Conservation (phyloP, 495 filamentous ascomycete genomes). For the Daldinia vernicosa region DNA sequence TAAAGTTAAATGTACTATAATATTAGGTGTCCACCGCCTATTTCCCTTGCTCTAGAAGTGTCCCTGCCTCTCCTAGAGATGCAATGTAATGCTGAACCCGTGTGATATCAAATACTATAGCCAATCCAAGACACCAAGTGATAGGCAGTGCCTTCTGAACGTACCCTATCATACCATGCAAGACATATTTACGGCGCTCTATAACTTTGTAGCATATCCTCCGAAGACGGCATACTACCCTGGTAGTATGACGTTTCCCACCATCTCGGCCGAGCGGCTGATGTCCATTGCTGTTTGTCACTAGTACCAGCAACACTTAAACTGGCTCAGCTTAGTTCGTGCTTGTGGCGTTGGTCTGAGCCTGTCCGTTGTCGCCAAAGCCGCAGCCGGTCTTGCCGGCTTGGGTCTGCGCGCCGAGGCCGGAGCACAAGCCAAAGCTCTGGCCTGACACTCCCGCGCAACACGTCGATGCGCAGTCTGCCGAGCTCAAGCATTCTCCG, state of each 20-base stretch:
- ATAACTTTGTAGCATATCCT: background rate
- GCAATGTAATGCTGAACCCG: conserved; percentile 31
- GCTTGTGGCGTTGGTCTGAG: background rate
- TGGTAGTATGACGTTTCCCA: background rate
- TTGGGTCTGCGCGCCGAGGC: conserved; percentile 50
- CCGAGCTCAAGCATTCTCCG: conserved; percentile 46
- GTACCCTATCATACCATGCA: background rate
- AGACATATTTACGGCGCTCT: background rate
- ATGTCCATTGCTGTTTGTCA: background rate
- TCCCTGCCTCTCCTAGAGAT: conserved; percentile 12
- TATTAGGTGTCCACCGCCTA: conserved; percentile 4
- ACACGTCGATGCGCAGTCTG: conserved; percentile 49
- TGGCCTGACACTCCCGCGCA: conserved; percentile 44
- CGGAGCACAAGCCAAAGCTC: conserved; percentile 51
- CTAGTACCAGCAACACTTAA: background rate
- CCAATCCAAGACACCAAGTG: background rate
- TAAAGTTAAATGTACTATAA: background rate
- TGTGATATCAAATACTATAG: background rate
- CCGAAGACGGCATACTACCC: conserved; percentile 1
- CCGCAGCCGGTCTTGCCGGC: conserved; percentile 60
- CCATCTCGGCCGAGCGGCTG: background rate
- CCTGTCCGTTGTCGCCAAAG: conserved; percentile 41
- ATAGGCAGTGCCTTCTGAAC: background rate
- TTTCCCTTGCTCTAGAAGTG: conserved; percentile 1
- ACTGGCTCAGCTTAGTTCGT: conserved; percentile 2